Base-by-base conservation (phyloP, 1,284 basidiomycete species). In the Coriolopsis trogii region DNA sequence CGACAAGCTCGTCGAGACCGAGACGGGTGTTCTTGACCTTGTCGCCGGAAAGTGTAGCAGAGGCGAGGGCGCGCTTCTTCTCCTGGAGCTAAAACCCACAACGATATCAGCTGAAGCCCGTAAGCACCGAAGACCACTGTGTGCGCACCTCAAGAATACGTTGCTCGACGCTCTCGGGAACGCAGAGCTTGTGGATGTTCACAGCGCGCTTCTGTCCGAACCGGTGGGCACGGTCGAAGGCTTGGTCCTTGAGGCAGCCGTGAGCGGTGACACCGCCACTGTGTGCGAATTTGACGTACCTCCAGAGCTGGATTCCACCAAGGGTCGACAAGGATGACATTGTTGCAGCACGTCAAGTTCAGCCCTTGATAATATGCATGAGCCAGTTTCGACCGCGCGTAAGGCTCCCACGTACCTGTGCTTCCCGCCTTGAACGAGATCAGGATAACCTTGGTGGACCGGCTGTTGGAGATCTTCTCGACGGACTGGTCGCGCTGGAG, bases 341-440 rank as follows among this genome's bases (percentile, higher is more conserved):
- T 92, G 70, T 94, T 96, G 73, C 96, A 98, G 46, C 86, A 88
- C 0, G 95, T 98, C 63, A 99, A 67, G 68, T 99, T 99, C 34
- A 99, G 79, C 44, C 95, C 94, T 84, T 16, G 46, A 44, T 21
- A 21, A n/a, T 31, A 31, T 18, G 33, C 3, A 37, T 10, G n/a
- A n/a, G n/a, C n/a, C n/a, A n/a, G n/a, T n/a, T n/a, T n/a, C n/a
- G n/a, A n/a, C n/a, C n/a, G n/a, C n/a, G n/a, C n/a, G n/a, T n/a
- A n/a, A n/a, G n/a, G n/a, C n/a, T n/a, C n/a, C n/a, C n/a, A n/a
- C 31, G 52, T 63, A 88, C 90, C 91, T 1, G 92, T 94, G 64
- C 89, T 91, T 2, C 95, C 95, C 12, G 95, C 93, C 70, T 97
- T 98, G 84, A 98, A 96, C 0, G 94, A 97, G 56, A 98, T 96